Percentiles rank a stretch among this genome's conserved stretches.
Conservation (phyloP, 768 basidiomycete genomes). For the Termitomyces sp. region DNA sequence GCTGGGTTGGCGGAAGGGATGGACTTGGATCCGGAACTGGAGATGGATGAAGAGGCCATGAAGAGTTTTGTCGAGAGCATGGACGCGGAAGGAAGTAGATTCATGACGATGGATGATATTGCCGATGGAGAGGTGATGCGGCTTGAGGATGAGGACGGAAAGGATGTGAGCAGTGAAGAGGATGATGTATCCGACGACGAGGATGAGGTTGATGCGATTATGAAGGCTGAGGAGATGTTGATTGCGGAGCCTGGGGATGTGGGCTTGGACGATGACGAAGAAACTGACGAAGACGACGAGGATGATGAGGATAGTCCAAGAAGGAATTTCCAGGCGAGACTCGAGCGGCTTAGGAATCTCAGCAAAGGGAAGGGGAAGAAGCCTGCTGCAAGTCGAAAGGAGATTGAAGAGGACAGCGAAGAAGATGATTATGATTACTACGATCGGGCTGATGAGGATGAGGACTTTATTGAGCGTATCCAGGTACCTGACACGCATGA, state of each 20-base stretch:
- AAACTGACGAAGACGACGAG: constrained; percentile 30
- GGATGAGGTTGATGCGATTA: constrained; percentile 30
- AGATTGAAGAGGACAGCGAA: constrained; percentile 26
- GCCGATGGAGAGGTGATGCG: constrained; percentile 56
- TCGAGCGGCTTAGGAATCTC: constrained; percentile 33
- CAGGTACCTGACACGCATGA: constrained; percentile 34
- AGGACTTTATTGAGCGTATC: constrained; percentile 50
- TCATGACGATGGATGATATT: constrained; percentile 65
- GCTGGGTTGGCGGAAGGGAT: constrained; percentile 47
- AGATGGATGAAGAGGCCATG: constrained; percentile 45
- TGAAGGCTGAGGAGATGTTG: constrained; percentile 44
- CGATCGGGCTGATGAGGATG: constrained; percentile 45
- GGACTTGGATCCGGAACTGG: constrained; percentile 60
- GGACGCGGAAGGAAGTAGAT: constrained; percentile 17
- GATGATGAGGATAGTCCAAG: constrained; percentile 34
- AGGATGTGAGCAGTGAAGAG: constrained; percentile 38
- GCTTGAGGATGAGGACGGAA: constrained; percentile 42
- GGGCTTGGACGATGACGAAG: constrained; percentile 26
- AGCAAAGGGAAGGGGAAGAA: constrained; percentile 17
- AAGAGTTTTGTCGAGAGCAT: constrained; percentile 25
- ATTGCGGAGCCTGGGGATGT: constrained; percentile 28
- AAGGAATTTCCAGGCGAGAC: constrained; percentile 40
- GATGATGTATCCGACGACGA: constrained; percentile 25
- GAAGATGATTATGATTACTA: constrained; percentile 25
- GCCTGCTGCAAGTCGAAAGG: constrained; percentile 18